These are phyloP conservation scores for Solanum etuberosum DNA, from an alignment of 257 asterid species.

Conservation along the genomic window DNA sequence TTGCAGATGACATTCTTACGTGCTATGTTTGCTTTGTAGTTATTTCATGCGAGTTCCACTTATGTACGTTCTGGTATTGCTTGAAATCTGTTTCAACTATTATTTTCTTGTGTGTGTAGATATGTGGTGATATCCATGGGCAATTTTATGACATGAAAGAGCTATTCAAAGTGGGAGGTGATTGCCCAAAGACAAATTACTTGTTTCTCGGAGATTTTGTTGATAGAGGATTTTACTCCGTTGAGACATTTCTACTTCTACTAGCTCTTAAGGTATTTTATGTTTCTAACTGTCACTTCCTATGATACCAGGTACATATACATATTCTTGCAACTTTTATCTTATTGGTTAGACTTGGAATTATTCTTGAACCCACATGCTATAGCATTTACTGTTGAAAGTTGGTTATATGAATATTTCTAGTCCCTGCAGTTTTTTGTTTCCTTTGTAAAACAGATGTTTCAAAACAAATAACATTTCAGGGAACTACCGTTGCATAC, in stretches of 20 bases:
- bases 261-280: slow-evolving; percentile 75
- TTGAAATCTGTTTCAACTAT: background rate
- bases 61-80: background rate
- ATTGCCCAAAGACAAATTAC: slow-evolving; percentile 89
- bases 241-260: slow-evolving; percentile 90
- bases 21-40: background rate
- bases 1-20: background rate
- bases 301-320: background rate
- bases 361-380: background rate
- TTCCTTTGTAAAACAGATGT: background rate
- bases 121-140: slow-evolving; percentile 98
- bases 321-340: background rate
- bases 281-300: background rate
- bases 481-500: background rate
- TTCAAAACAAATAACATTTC: background rate
- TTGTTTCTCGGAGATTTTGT: slow-evolving; percentile 97
- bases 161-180: slow-evolving; percentile 94
- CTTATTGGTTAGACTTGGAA: background rate
- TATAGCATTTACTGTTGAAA: background rate
- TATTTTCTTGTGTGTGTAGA: slow-evolving; percentile 30
- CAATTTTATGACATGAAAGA: slow-evolving; percentile 98
- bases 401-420: background rate
- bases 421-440: background rate
- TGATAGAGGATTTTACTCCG: slow-evolving; percentile 94
- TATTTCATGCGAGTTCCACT: background rate